Base-by-base conservation (phyloP, 2,329 filamentous ascomycete genomes). In the Ophiocordyceps australis region DNA sequence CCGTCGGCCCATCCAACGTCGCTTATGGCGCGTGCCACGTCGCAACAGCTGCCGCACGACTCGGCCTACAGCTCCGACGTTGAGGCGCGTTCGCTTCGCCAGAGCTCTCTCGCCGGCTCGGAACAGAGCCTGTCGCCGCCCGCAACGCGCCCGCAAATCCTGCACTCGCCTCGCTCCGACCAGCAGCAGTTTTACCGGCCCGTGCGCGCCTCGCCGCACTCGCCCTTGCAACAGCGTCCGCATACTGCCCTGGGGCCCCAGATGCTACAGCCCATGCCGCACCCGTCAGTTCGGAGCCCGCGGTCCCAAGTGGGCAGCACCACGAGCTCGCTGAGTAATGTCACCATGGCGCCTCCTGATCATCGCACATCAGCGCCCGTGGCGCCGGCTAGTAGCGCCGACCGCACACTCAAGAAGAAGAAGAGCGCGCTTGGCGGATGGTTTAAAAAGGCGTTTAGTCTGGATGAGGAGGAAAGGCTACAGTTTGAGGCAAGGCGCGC, bases 381-480 rank as follows among this genome's bases (percentile, higher is more conserved):
- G 27, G 39, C 35, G n/a, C 41, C 33, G 11, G 38, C 36, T 22
- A 37, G 40, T 14, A 41, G 45, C 2, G 44, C 40, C 12, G 43
- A 47, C 14, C 54, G 53, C 28, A 49, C 57, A 20, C 40, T 73
- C 5, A 74, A 74, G 45, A 75, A 74, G 53, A 74, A 74, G 54
- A 61, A 66, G 34, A 74, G 70, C 37, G n/a, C n/a, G n/a, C 66
- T 68, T 2, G 73, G 75, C 38, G 70, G 69, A 3, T 75, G 70
- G 70, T 45, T 75, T 29, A 74, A 74, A 46, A 74, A 75, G 49
- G 69, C 69, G 1, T 75, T 75, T 27, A 65, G 62, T 18, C 47
- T 75, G 15, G 68, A 72, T 32, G 70, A 75, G 14, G 66, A 74
- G 24, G 70, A 75, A 43, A 60, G 59, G 27, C 55, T 58, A 7